Evolutionary conservation across 1,139 yeast species (phyloP), one percentile per base, ranked within the genome.

Genomic region (Nakaseomyces kungkrabaensis): DNA sequence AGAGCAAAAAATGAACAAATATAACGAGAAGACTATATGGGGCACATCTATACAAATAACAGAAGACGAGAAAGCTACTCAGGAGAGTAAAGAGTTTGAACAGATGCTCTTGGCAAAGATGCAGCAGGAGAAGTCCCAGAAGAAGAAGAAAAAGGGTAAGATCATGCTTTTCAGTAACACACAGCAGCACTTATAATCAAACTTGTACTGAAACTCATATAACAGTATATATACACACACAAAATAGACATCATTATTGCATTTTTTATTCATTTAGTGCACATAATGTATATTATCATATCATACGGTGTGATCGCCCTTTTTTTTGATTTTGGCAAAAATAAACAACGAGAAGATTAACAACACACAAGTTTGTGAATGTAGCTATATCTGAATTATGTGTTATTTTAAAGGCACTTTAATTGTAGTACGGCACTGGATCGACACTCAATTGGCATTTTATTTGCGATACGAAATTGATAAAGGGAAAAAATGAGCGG

Each of bases 21-120:
- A 51, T 37, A 50, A 52, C 47, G 68, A 66, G 44, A 76, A 77
- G 1, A 77, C 85, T 0, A 73, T 79, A 1, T 80, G 85, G 85
- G 85, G 85, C 0, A 79, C 85, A 0, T 72, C 72, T 42, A 77
- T 80, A 3, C 77, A 77, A 4, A 72, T 61, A 6, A 52, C 54
- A 7, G 56, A 55, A 11, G 66, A 65, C 37, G 62, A 62, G 40
- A 53, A 56, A 33, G 51, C 58, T 2, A 50, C 55, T 1, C 53
- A 56, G 41, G 68, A 65, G 47, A 59, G 61, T 37, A 51, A 55
- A 38, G 65, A 62, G 41, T 62, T 65, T 42, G 66, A 60, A 47
- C 59, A 59, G 8, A 58, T 62, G 65, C 50, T 65, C 24, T 52
- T 56, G 6, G 54, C 59, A 37, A 58, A 56, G 43, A 54, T 61